Evolutionary conservation across 2,329 filamentous ascomycete genomes (phyloP).

Genomic region (Pseudogymnoascus sp.): DNA sequence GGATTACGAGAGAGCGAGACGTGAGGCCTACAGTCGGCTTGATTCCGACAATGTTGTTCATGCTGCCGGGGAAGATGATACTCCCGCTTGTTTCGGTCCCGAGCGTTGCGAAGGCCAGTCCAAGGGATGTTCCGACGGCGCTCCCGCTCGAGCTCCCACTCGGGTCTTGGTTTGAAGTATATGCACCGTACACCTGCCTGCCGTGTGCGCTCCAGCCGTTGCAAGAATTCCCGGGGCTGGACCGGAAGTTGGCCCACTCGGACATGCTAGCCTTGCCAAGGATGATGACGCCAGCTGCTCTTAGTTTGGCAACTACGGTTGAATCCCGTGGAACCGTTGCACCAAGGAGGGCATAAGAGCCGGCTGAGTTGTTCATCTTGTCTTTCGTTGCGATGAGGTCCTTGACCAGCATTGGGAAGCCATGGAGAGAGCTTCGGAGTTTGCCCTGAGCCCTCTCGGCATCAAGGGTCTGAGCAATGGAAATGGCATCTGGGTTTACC

Average conservation of each 20-base stretch:
- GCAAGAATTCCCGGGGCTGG: constrained; percentile 38
- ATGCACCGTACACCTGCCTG: constrained; percentile 55
- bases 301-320: constrained; percentile 21
- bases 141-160: constrained; percentile 55
- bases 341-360: constrained; percentile 21
- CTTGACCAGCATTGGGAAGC: constrained; percentile 53
- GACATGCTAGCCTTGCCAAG: constrained; percentile 40
- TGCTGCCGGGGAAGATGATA: constrained; percentile 46
- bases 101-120: constrained; percentile 49
- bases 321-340: constrained; percentile 21
- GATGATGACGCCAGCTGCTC: constrained; percentile 21
- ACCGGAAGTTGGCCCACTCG: constrained; percentile 51
- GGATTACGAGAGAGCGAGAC: constrained; percentile 54
- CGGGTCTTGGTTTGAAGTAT: constrained; percentile 54
- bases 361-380: constrained; percentile 42
- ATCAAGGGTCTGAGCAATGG: constrained; percentile 26
- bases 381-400: constrained; percentile 54
- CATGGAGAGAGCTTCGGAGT: constrained; percentile 40
- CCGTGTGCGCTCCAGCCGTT: constrained; percentile 60
- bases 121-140: constrained; percentile 51
- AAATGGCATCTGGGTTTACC: constrained; percentile 28
- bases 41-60: constrained; percentile 57
- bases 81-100: constrained; percentile 60
- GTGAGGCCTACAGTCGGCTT: constrained; percentile 59
- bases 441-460: constrained; percentile 22